Percentiles rank a stretch among this genome's conserved stretches.
These are phyloP conservation scores for Cytospora piceicola DNA, from an alignment of 2,329 filamentous ascomycete genomes.

Conservation along the genomic window DNA sequence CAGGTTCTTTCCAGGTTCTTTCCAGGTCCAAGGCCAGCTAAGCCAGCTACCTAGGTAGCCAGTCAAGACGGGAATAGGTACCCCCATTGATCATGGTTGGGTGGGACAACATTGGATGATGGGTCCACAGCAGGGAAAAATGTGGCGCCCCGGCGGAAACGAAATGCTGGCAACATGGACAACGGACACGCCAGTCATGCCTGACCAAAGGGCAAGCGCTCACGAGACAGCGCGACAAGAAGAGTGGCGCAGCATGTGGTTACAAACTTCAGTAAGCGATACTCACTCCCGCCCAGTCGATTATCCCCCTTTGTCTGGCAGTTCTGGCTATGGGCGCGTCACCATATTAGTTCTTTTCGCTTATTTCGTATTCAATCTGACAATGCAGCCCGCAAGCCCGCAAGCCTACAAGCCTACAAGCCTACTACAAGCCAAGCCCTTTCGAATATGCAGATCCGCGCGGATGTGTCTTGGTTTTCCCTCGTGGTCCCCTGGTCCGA, in stretches of 20 bases:
- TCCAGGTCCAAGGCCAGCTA: background rate
- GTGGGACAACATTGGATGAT: background rate
- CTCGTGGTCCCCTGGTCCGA: background rate
- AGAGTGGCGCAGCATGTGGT: conserved; percentile 10
- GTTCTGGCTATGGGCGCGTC: conserved; percentile 6
- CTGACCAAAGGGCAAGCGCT: conserved; percentile 15
- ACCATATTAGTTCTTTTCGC: conserved; percentile 20
- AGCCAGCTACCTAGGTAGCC: background rate
- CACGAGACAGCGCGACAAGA: conserved; percentile 11
- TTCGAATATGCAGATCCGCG: background rate
- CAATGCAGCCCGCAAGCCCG: no score
- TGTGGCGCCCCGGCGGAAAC: background rate
- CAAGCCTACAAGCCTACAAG: background rate
- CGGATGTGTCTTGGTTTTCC: background rate
- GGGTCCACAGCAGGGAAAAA: background rate
- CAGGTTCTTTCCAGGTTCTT: background rate
- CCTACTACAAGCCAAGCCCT: no score
- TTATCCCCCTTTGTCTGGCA: background rate
- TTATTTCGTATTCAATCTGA: conserved; percentile 22
- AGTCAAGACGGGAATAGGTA: background rate
- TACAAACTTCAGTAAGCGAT: conserved; percentile 7
- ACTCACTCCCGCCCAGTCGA: background rate
- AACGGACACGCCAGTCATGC: no score
- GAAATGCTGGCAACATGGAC: background rate
- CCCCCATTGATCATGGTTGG: background rate